Evolutionary conservation across 2,329 filamentous ascomycete genomes (phyloP), one percentile per base, ranked within the genome.

Genomic region (Claviceps spartinae): DNA sequence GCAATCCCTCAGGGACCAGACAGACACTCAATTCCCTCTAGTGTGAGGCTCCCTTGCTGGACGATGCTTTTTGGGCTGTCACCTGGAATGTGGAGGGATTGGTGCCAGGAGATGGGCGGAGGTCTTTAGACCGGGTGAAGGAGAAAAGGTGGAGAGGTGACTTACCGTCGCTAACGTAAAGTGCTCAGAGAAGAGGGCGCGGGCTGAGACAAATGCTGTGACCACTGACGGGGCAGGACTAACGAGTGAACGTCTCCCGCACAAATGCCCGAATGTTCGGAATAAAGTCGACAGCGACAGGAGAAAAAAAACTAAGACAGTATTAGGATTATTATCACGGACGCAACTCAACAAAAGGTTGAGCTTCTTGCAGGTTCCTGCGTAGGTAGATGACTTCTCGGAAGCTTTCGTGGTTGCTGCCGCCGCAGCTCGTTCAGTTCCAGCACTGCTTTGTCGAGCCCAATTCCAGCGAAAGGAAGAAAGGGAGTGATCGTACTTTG

Each of bases 211-310:
- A 72, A 56, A 59, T 71, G 69, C 71, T 71, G 66, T 70, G 64
- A 66, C n/a, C n/a, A 40, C 38, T 64, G 30, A 34, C 63, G 64
- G 72, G 73, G 48, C 30, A 37, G 73, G 74, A 80, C 74, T 71
- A 75, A 78, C 77, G 78, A 81, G 75, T 70, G 76, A 81, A 81
- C 76, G 77, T 79, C 75, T 81, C 77, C 78, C 74, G 77, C 73
- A 63, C 63, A 64, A 66, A 69, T 67, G 65, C 70, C 65, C 70
- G 65, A 61, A 63, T 34, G 1, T 34, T 34, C 9, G 9, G 30
- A 34, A 34, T 63, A 62, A 62, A 65, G 59, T 63, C 64, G 67
- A 71, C 67, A 69, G 69, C 67, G 65, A 68, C 65, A 64, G 68
- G 67, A 64, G 67, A 69, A 67, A 64, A 64, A 37, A 14, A 4